A percentile compares a stretch with the other conserved stretches of the same genome.
These are phyloP conservation scores for Penicillium sp. DNA, from an alignment of 2,329 filamentous ascomycete genomes.

Conservation along the genomic window DNA sequence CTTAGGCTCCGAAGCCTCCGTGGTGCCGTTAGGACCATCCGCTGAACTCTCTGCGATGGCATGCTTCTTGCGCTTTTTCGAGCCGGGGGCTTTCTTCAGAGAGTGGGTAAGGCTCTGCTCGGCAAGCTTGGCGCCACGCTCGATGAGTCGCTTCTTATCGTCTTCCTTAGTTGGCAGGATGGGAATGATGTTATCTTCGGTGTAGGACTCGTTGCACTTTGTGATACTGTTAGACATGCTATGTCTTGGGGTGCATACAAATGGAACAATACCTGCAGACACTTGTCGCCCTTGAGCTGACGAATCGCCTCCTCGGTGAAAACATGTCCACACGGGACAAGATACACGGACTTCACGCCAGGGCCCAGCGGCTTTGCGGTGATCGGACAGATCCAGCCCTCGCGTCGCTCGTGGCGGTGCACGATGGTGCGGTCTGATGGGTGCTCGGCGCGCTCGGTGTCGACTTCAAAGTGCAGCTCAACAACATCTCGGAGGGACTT, in stretches of 20 bases:
- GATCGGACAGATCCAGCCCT: constrained; percentile 78
- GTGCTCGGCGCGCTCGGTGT: constrained; percentile 38
- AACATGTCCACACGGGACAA: constrained; percentile 93
- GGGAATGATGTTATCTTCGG: constrained; percentile 71
- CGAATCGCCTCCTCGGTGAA: constrained; percentile 84
- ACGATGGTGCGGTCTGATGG: constrained; percentile 39
- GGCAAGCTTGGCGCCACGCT: constrained; percentile 66
- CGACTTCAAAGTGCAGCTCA: constrained; percentile 72
- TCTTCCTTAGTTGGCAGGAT: constrained; percentile 70
- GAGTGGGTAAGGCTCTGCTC: constrained; percentile 76
- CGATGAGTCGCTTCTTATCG: constrained; percentile 66
- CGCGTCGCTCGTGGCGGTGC: constrained; percentile 41
- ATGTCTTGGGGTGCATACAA: not conserved
- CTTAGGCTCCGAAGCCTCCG: constrained; percentile 28
- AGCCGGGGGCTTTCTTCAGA: constrained; percentile 71
- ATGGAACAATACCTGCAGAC: constrained; percentile 50
- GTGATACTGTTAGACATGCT: not conserved
- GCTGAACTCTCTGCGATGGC: constrained; percentile 39
- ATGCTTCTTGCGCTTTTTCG: constrained; percentile 74
- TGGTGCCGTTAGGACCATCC: constrained; percentile 39
- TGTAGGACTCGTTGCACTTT: constrained; percentile 74
- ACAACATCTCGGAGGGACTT: constrained; percentile 82
- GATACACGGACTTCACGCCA: constrained; percentile 73
- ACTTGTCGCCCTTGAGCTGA: constrained; percentile 67
- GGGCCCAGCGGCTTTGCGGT: constrained; percentile 83